Evolutionary conservation across 2,329 filamentous ascomycete genomes (phyloP), one percentile per base, ranked within the genome.

Genomic region (Cadophora sp.): DNA sequence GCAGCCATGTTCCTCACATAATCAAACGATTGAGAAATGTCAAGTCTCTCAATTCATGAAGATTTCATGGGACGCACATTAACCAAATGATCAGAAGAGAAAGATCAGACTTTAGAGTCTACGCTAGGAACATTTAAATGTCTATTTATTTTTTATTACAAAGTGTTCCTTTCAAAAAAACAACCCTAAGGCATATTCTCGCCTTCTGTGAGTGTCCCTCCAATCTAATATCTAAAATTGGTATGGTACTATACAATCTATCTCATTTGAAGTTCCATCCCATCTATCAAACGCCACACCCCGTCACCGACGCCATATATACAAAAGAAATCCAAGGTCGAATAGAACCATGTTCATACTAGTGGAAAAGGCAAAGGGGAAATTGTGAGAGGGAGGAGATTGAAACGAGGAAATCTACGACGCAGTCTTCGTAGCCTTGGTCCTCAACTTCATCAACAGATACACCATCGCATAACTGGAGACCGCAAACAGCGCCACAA

Each of bases 391-490:
- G 12, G 22, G 19, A 22, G 4, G 19, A 22, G 14, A 9, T 19
- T 22, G 43, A 22, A 22, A 22, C 6, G 19, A n/a, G 22, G 43
- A 48, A 22, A 12, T 9, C 31, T 59, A 59, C 34, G 56, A 59
- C 6, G 81, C 81, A 55, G 77, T 83, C 77, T 83, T 83, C 19
- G 80, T 83, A 69, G 79, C 80, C 76, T 83, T 84, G 46, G 80
- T 84, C 67, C 83, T 75, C 55, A 84, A 70, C 74, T 83, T 84
- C 82, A 83, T 84, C 78, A 84, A 80, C 27, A 82, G 51, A 71
- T 81, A 83, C 1, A 84, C 82, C 64, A 81, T 66, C 5, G 73
- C 78, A 68, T 84, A 84, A 1, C 79, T 79, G 1, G 76, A 77
- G 60, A 82, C 73, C 58, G 79, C 82, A 71, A 83, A 83, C 2